Evolutionary conservation across 768 basidiomycete species (phyloP), one percentile per base, ranked within the genome.

Genomic region (Macrolepiota fuliginosa): DNA sequence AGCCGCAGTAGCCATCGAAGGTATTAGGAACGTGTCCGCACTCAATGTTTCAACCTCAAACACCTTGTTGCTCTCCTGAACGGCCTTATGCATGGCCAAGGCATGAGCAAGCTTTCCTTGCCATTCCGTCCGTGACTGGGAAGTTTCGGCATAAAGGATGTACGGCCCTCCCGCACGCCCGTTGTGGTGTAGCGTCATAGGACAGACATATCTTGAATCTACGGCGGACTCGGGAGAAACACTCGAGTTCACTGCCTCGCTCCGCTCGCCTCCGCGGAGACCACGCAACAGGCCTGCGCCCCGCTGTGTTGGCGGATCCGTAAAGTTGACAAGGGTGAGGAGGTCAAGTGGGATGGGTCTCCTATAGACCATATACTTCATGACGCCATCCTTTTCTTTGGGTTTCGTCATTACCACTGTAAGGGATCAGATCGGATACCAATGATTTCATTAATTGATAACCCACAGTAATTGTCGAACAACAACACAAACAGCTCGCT

Each of bases 21-120:
- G 89, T 0, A 92, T 82, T 58, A 87, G 76, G 80, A 97, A 97
- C 0, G 93, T 94, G 67, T 95, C 92, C 19, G 84, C 80, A 70
- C 94, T 96, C 45, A 97, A 81, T 2, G 90, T 91, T 69, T 93
- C 92, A 65, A 94, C 82, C 75, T 96, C 95, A 68, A 98, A 97
- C n/a, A 94, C 92, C 76, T 93, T 94, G 74, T 93, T 94, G 32
- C 89, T 87, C 67, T 98, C 96, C 67, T 96, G 90, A 19, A 95
- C 94, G 39, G 91, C 89, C 68, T 86, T 87, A 24, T 96, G 85
- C 63, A 96, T 68, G 9, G 89, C 91, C 42, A 94, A 82, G 7
- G 95, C 94, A 73, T 96, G 94, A 61, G 92, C 88, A n/a, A 98
- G 77, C 74, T 92, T 95, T 68, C 86, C 81, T 70, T 91, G 90